These are phyloP conservation scores for Calonectria henricotiae DNA, from an alignment of 2,329 filamentous ascomycete species.

Conservation along the genomic window DNA sequence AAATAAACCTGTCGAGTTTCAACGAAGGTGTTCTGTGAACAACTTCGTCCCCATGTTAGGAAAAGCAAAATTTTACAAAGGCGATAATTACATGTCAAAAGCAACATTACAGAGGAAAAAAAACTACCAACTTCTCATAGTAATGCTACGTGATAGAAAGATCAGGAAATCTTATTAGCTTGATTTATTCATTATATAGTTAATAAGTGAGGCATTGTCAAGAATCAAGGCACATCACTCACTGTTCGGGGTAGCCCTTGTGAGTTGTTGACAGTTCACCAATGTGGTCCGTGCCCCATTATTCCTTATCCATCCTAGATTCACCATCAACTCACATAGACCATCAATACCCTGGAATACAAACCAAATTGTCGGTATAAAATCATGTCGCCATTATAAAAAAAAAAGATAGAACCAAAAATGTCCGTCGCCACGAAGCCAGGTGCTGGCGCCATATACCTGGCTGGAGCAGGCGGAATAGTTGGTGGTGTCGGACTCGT, in stretches of 20 bases:
- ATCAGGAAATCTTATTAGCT: too few relatives aligned
- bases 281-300: constrained; percentile 10
- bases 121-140: too few relatives aligned
- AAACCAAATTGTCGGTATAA: background rate
- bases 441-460: constrained; percentile 25
- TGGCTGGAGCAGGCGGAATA: constrained; percentile 21
- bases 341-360: background rate
- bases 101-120: too few relatives aligned
- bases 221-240: too few relatives aligned
- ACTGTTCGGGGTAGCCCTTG: constrained; percentile 1
- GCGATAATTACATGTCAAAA: too few relatives aligned
- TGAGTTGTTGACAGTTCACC: constrained; percentile 6
- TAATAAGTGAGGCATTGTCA: too few relatives aligned
- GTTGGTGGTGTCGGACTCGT: constrained; percentile 21
- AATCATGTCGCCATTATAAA: constrained; percentile 1
- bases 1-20: background rate
- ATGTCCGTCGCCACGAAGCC: constrained; percentile 26
- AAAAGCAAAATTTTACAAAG: too few relatives aligned
- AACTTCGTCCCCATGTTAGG: too few relatives aligned
- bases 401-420: background rate
- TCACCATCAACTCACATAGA: constrained; percentile 7
- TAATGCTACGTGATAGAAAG: too few relatives aligned
- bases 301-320: background rate
- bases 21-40: too few relatives aligned
- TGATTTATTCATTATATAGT: too few relatives aligned